Base-by-base conservation (phyloP, 1,139 yeast species). In the Pichia sp. region DNA sequence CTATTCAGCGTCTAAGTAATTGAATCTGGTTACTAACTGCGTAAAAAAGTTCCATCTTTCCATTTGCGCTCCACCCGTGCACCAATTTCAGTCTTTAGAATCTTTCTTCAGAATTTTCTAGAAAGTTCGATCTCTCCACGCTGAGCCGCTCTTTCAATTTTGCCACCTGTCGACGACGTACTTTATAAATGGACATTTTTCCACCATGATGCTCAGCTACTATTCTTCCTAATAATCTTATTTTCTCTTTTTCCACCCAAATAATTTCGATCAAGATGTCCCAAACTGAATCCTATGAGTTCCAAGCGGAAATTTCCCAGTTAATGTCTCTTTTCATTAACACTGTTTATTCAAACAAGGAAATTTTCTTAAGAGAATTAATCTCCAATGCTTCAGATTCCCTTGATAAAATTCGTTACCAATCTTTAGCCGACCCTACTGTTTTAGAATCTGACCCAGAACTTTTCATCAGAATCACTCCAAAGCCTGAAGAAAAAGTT, bases 221-320 rank as follows among this genome's bases (percentile, higher is more conserved):
- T 30, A 27, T n/a, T n/a, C 25, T 13, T 19, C 22, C 30, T 22
- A 22, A 10, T 19, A 45, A 39, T 30, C 45, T 46, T 14, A 5
- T n/a, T 34, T 36, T 7, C 19, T 36, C 41, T 36, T 36, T 19
- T 6, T 11, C 16, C 25, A 36, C 41, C 19, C 41, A 19, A 3
- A 36, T 36, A 36, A 19, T 10, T 19, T 19, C 38, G 25, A 22
- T 19, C 25, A 48, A 39, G 56, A 83, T 83, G 90, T 59, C 64
- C 69, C 80, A 80, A 69, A 73, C 80, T 69, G 95, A 87, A 79
- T 84, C 95, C 57, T 89, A 82, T 72, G 99, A 93, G 80, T 93
- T 93, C 79, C 96, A 96, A 74, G 99, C 99, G 83, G 99, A 93
- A 90, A 95, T 93, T 76, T 87, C 98, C 85, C 99, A 93, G 96